These are phyloP conservation scores for Gyromitra esculenta DNA, from an alignment of 2,329 filamentous ascomycete species.

Conservation along the genomic window DNA sequence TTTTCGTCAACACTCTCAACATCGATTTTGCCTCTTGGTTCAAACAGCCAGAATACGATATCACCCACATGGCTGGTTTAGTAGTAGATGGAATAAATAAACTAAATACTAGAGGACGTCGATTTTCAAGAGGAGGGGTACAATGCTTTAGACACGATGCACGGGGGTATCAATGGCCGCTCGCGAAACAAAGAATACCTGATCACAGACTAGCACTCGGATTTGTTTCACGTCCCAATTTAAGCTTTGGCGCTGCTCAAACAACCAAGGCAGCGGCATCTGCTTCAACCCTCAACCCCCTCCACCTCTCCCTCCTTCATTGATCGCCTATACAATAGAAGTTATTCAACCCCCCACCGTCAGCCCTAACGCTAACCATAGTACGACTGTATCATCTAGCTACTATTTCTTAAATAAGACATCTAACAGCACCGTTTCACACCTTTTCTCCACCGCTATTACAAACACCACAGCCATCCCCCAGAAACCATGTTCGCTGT, in stretches of 20 bases:
- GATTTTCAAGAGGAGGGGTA: not conserved
- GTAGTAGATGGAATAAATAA: not conserved
- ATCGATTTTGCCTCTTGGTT: not conserved
- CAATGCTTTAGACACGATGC: no score
- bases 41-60: not conserved
- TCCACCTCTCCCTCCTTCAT: not conserved
- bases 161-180: not conserved
- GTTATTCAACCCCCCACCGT: not conserved
- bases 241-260: not conserved
- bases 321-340: not conserved
- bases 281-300: not conserved
- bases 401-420: no score
- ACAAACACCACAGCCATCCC: no score
- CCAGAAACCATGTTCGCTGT: no score
- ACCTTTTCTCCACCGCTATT: no score
- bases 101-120: not conserved
- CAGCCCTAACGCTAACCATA: not conserved
- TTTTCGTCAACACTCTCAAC: no score
- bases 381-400: no score
- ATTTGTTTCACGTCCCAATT: not conserved
- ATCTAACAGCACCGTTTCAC: no score
- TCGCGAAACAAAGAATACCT: no score
- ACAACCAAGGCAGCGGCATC: not conserved
- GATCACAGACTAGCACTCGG: not conserved
- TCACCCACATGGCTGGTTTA: not conserved